phyloP scores from a whole-genome alignment of 2,329 filamentous ascomycete species.

The Dactylellina cionopaga region DNA sequence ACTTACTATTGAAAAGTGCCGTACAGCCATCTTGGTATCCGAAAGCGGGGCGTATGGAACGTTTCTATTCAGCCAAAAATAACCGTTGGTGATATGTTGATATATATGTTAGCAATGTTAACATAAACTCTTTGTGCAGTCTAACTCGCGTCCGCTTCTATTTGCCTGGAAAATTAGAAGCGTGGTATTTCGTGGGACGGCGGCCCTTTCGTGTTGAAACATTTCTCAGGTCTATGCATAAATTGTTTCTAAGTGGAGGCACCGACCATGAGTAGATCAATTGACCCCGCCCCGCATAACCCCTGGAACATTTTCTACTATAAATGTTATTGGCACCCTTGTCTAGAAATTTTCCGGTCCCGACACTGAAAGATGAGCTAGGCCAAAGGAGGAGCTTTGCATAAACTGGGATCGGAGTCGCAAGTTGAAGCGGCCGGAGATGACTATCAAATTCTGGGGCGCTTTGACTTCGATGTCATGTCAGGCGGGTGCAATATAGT shows the following conservation, averaged over 20 bases:
- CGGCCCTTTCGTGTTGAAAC: too few relatives aligned
- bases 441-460: conserved; percentile 6
- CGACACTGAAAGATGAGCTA: conserved; percentile 15
- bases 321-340: conserved; percentile 1
- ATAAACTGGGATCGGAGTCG: conserved; percentile 42
- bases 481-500: conserved; percentile 4
- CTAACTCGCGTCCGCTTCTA: too few relatives aligned
- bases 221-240: neutral
- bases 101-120: neutral
- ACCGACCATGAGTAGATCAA: neutral
- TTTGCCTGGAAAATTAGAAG: too few relatives aligned
- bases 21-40: conserved; percentile 12
- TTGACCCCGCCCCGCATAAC: neutral
- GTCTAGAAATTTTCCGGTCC: conserved; percentile 48
- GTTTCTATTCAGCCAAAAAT: conserved; percentile 27
- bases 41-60: conserved; percentile 1
- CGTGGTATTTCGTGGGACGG: too few relatives aligned
- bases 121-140: neutral
- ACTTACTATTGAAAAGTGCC: neutral
- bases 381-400: conserved; percentile 13
- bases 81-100: too few relatives aligned
- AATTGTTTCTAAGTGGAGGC: neutral
- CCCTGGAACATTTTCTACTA: neutral
- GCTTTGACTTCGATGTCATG: conserved; percentile 13
- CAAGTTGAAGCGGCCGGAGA: conserved; percentile 21